Percentiles rank a stretch among this genome's conserved stretches.
Evolutionary conservation across 371 early-diverging fungal species (phyloP).

Genomic region (Haplosporangium sp.): DNA sequence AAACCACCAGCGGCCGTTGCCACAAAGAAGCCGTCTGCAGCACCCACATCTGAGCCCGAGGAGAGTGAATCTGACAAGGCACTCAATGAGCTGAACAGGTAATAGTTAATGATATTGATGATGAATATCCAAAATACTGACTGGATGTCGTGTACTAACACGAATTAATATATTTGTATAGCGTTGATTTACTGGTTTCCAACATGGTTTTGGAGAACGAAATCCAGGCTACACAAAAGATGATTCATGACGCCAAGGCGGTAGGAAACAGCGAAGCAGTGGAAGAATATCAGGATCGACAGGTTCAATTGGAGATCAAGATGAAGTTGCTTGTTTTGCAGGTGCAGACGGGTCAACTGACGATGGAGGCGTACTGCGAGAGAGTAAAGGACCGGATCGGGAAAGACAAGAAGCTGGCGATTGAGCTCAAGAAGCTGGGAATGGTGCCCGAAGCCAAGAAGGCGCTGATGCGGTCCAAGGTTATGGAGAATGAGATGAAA

Average conservation of each 20-base stretch:
- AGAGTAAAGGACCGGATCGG: slow-evolving; percentile 68
- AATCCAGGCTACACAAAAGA: slow-evolving; percentile 59
- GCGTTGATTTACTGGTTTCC: slow-evolving; percentile 79
- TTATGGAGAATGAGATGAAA: slow-evolving; percentile 84
- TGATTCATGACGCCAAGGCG: slow-evolving; percentile 62
- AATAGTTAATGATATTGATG: neutral
- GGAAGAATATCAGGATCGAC: slow-evolving; percentile 75
- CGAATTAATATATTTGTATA: slow-evolving; percentile 21
- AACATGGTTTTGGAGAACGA: slow-evolving; percentile 86
- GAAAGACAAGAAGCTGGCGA: slow-evolving; percentile 73
- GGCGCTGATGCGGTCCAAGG: slow-evolving; percentile 76
- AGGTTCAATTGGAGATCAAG: slow-evolving; percentile 78
- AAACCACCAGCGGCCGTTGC: neutral
- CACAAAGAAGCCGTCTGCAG: slow-evolving; percentile 2
- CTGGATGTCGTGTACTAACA: too few species aligned
- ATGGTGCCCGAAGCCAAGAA: slow-evolving; percentile 75
- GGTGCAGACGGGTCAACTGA: slow-evolving; percentile 80
- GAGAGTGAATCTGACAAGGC: slow-evolving; percentile 44
- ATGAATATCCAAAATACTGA: too few species aligned
- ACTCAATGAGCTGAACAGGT: slow-evolving; percentile 66
- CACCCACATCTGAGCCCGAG: slow-evolving; percentile 11
- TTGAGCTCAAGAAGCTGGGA: slow-evolving; percentile 74
- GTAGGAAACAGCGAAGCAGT: slow-evolving; percentile 56
- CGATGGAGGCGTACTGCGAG: slow-evolving; percentile 77
- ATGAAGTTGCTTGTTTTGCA: slow-evolving; percentile 84